Evolutionary conservation across 164 flowering plant genomes (phyloP), one percentile per base, ranked within the genome.

Genomic region (Berberis thunbergii): DNA sequence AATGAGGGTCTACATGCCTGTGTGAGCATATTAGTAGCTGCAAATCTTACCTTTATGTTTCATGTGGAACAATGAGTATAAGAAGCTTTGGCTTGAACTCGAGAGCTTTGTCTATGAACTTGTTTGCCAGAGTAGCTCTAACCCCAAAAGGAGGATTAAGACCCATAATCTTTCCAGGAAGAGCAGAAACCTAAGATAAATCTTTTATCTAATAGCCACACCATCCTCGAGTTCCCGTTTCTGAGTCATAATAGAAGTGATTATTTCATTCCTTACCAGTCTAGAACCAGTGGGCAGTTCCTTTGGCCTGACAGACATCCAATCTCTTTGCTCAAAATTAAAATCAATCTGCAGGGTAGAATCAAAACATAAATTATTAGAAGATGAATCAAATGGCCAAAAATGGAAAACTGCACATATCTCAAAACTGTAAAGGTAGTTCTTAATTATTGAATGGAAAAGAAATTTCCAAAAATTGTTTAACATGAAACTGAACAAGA

Each of bases 61-160:
- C 60, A 0, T 2, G 60, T n/a, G 81, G 72, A 42, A 86, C 96
- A 72, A 91, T 87, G 43, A 94, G 91, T 61, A 94, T 76, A 41
- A 91, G 72, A 7, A 94, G 84, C 79, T 91, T 94, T 42, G 99
- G 97, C 44, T 80, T 78, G 74, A 91, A 94, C 74, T 84, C 75
- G 13, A 91, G 96, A 66, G 96, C 99, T 76, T 87, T 85, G 49
- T 85, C 68, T 45, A 94, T 81, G 70, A 86, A 91, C 75, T 76
- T 71, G 77, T 91, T 87, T 8, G 96, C 99, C 61, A 84, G 77
- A 55, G 75, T 48, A 7, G 86, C 85, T 65, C 82, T 82, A 5
- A 81, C 78, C 50, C 97, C 99, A 74, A 91, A 91, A 41, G 97
- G 99, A 60, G 97, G 96, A 77, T 86, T 91, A 49, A 94, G 77